A percentile compares a stretch with the other conserved stretches of the same genome.
Conservation (phyloP, 2,329 filamentous ascomycete genomes). For the Clarireedia homoeocarpa region DNA sequence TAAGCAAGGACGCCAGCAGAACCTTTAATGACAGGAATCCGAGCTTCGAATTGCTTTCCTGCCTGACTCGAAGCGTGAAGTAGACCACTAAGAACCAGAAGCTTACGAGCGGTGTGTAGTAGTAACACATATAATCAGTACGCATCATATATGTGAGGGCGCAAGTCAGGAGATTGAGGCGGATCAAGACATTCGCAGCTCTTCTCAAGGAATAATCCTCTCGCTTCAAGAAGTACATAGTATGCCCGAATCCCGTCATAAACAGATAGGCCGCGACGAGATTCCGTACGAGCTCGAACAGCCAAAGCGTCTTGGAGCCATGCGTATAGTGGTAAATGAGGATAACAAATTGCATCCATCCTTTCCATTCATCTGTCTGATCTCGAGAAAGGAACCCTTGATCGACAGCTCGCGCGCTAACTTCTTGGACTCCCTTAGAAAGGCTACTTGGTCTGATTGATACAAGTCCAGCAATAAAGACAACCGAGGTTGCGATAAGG, state of each 20-base stretch:
- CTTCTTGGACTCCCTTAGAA: background rate
- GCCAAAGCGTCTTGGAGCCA: slow-evolving; percentile 40
- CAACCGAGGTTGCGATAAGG: slow-evolving; percentile 21
- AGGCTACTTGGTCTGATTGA: slow-evolving; percentile 23
- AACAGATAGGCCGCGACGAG: slow-evolving; percentile 53
- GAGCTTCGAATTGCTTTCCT: slow-evolving; percentile 35
- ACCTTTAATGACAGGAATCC: slow-evolving; percentile 41
- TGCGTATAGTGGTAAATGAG: slow-evolving; percentile 52
- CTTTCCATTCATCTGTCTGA: slow-evolving; percentile 59
- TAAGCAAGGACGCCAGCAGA: slow-evolving; percentile 35
- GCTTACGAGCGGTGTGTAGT: slow-evolving; percentile 49
- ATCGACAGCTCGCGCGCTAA: slow-evolving; percentile 13
- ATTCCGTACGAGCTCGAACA: slow-evolving; percentile 48
- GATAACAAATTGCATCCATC: slow-evolving; percentile 52
- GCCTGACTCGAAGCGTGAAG: slow-evolving; percentile 38
- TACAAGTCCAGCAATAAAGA: slow-evolving; percentile 26
- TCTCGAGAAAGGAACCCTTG: slow-evolving; percentile 42
- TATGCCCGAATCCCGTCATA: slow-evolving; percentile 54
- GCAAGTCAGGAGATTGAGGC: slow-evolving; percentile 48
- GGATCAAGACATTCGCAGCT: slow-evolving; percentile 44
- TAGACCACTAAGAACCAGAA: slow-evolving; percentile 58
- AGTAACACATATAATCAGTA: slow-evolving; percentile 49
- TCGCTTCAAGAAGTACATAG: slow-evolving; percentile 48
- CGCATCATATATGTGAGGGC: slow-evolving; percentile 47
- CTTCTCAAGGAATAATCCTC: slow-evolving; percentile 49